These are phyloP conservation scores for Schwanniomyces vanrijiae DNA, from an alignment of 805 yeast species.

Conservation along the genomic window DNA sequence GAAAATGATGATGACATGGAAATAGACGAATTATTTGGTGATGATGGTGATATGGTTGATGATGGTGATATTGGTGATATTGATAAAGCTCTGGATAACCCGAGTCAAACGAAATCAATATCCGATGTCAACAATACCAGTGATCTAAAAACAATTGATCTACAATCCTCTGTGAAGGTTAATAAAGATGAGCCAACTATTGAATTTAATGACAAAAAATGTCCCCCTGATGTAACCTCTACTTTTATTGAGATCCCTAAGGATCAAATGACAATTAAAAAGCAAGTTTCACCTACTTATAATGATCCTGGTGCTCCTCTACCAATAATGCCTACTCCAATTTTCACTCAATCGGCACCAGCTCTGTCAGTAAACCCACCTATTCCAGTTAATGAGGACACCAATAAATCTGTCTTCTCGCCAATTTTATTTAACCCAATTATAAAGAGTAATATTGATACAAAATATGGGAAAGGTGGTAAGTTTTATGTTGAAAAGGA, in stretches of 20 bases:
- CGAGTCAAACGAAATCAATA: slow-evolving; percentile 1
- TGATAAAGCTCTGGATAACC: slow-evolving; percentile 4
- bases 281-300: slow-evolving; percentile 50
- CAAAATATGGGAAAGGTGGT: slow-evolving; percentile 88
- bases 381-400: background rate
- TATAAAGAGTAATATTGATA: slow-evolving; percentile 72
- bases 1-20: slow-evolving; percentile 20
- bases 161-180: background rate
- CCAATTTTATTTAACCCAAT: slow-evolving; percentile 82
- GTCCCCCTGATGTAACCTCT: slow-evolving; percentile 1
- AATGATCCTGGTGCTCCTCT: slow-evolving; percentile 85
- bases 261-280: slow-evolving; percentile 54
- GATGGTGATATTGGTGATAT: slow-evolving; percentile 5
- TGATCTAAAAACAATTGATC: background rate
- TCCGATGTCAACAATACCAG: background rate
- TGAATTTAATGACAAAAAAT: background rate
- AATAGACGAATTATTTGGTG: slow-evolving; percentile 33
- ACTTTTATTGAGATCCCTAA: slow-evolving; percentile 51
- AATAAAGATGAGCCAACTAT: background rate
- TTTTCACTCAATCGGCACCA: slow-evolving; percentile 25
- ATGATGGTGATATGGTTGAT: slow-evolving; percentile 22
- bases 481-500: slow-evolving; percentile 67
- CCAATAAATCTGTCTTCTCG: slow-evolving; percentile 65
- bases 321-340: slow-evolving; percentile 55
- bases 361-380: slow-evolving; percentile 12